Conservation (phyloP, 371 early-diverging fungal species). For the Mortierella polycephala region DNA sequence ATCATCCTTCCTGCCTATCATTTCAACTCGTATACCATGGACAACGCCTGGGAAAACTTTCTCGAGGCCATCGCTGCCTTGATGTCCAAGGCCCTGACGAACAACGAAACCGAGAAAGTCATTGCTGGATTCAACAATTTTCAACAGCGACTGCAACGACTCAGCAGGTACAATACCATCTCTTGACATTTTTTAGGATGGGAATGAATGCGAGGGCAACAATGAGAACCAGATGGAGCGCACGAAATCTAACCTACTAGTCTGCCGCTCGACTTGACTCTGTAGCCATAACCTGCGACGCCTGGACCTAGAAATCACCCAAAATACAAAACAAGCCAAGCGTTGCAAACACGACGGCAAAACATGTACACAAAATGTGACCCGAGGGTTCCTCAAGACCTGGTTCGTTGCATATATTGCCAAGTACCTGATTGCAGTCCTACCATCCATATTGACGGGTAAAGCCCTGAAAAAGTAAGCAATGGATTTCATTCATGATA, state of each 20-base stretch:
- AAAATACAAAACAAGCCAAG: slow-evolving; percentile 30
- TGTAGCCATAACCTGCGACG: slow-evolving; percentile 68
- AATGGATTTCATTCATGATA: too few relatives aligned
- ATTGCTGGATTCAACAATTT: slow-evolving; percentile 71
- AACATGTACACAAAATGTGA: slow-evolving; percentile 77
- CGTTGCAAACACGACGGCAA: slow-evolving; percentile 79
- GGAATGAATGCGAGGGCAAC: neutral
- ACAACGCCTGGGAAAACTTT: slow-evolving; percentile 71
- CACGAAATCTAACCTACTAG: too few relatives aligned
- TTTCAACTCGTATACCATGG: slow-evolving; percentile 8
- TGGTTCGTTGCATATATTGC: slow-evolving; percentile 76
- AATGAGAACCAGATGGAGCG: too few relatives aligned
- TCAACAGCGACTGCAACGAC: slow-evolving; percentile 71
- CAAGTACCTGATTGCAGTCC: slow-evolving; percentile 75
- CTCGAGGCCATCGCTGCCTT: slow-evolving; percentile 82
- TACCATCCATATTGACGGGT: slow-evolving; percentile 75
- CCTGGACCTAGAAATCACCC: slow-evolving; percentile 59
- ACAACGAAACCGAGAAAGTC: slow-evolving; percentile 80
- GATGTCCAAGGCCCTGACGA: slow-evolving; percentile 78
- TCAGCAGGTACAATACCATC: slow-evolving; percentile 62
- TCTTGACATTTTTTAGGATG: neutral
- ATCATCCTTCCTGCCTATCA: neutral
- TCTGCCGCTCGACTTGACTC: neutral
- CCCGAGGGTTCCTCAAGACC: slow-evolving; percentile 77
- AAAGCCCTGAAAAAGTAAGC: slow-evolving; percentile 68